phyloP scores from a whole-genome alignment of 257 asterid species.

The Leptodermis oblonga region DNA sequence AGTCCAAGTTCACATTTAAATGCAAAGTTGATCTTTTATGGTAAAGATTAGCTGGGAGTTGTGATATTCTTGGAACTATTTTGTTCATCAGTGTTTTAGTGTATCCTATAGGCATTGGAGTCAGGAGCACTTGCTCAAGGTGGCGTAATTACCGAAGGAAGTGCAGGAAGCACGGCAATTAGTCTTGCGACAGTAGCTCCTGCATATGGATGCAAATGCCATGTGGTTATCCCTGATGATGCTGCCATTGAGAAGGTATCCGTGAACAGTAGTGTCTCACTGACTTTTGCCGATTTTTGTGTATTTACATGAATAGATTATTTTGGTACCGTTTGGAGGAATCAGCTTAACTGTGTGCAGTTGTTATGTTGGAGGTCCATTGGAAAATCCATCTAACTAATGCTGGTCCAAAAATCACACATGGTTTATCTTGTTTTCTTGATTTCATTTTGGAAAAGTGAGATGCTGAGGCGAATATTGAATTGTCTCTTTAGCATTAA shows the following conservation, averaged over 20 bases:
- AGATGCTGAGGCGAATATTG: not conserved
- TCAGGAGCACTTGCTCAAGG: slow-evolving; percentile 75
- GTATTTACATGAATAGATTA: not conserved
- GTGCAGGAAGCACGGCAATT: slow-evolving; percentile 98
- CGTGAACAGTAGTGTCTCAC: not conserved
- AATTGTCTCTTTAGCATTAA: not conserved
- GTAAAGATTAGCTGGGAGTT: not conserved
- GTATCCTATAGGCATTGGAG: slow-evolving; percentile 60
- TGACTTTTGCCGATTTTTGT: not conserved
- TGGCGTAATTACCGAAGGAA: slow-evolving; percentile 91
- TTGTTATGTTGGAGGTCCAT: not conserved
- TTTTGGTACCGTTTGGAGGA: not conserved
- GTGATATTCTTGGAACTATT: not conserved
- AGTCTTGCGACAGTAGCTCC: slow-evolving; percentile 97
- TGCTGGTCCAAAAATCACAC: not conserved
- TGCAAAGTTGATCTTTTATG: not conserved
- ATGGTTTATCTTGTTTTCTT: not conserved
- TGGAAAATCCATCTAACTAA: not conserved
- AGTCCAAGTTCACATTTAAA: no score
- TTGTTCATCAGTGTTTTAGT: not conserved
- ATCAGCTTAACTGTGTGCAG: not conserved
- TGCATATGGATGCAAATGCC: slow-evolving; percentile 93
- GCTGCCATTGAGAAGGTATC: slow-evolving; percentile 91
- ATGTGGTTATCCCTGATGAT: slow-evolving; percentile 93
- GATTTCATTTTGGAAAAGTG: not conserved